These are phyloP conservation scores for Hyphopichia khmerensis DNA, from an alignment of 1,139 yeast genomes.

Conservation along the genomic window DNA sequence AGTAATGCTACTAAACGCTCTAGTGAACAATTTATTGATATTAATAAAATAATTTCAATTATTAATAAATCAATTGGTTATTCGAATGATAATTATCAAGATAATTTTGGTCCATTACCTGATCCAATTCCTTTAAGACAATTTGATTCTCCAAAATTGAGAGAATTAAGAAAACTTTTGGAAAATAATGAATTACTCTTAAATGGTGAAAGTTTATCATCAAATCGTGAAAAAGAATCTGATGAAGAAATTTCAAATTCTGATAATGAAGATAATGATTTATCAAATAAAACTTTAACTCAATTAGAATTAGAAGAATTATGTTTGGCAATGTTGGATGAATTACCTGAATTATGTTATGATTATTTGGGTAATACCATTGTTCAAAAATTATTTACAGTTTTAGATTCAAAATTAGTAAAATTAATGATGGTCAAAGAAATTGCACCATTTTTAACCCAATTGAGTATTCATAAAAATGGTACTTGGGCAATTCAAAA, in stretches of 20 bases:
- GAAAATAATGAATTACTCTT: constrained; percentile 39
- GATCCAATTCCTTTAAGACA: constrained; percentile 62
- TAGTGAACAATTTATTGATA: constrained; percentile 19
- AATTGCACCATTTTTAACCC: constrained; percentile 79
- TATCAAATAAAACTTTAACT: constrained; percentile 17
- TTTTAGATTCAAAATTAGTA: constrained; percentile 62
- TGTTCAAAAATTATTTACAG: constrained; percentile 83
- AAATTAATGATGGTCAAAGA: constrained; percentile 80
- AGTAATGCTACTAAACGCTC: constrained; percentile 7
- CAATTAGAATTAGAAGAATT: constrained; percentile 73
- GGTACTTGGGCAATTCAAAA: constrained; percentile 99
- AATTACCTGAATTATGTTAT: constrained; percentile 85
- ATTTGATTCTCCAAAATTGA: constrained; percentile 83
- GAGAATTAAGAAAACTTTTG: constrained; percentile 56
- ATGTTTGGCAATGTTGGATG: constrained; percentile 82
- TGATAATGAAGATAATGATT: constrained; percentile 10
- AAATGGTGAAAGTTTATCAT: constrained; percentile 1
- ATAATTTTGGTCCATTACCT: constrained; percentile 68
- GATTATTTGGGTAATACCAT: constrained; percentile 96
- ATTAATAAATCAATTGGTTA: constrained; percentile 30
- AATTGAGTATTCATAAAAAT: constrained; percentile 92
- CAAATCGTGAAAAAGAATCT: constrained; percentile 1
- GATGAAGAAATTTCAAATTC: constrained; percentile 3
- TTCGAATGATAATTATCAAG: constrained; percentile 35
- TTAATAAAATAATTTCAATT: constrained; percentile 31